Evolutionary conservation across 164 flowering plant species (phyloP).

Genomic region (Nymphaea thermarum): DNA sequence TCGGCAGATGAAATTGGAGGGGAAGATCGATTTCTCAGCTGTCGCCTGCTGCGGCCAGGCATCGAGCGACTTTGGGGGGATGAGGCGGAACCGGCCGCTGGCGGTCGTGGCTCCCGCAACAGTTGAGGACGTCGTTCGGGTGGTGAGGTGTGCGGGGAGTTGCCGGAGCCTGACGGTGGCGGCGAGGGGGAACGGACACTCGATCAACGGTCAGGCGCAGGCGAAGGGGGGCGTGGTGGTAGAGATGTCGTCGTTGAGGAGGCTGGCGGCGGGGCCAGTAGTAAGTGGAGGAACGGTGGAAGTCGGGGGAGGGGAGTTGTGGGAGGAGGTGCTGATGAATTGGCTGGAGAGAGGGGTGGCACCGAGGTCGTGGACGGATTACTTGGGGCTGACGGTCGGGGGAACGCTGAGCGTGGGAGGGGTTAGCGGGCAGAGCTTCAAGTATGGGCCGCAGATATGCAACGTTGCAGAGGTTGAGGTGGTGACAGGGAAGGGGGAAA

Average conservation of each 20-base stretch:
- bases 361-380: slow-evolving; percentile 90
- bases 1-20: too few species aligned
- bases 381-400: slow-evolving; percentile 74
- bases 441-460: slow-evolving; percentile 66
- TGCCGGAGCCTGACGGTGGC: slow-evolving; percentile 57
- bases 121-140: slow-evolving; percentile 36
- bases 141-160: slow-evolving; percentile 24
- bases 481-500: slow-evolving; percentile 75
- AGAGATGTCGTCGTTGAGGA: slow-evolving; percentile 43
- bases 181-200: slow-evolving; percentile 89
- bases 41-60: slow-evolving; percentile 8
- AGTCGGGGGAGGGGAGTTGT: slow-evolving; percentile 73
- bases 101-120: slow-evolving; percentile 43
- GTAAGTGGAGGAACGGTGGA: slow-evolving; percentile 19
- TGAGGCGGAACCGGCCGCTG: slow-evolving; percentile 23
- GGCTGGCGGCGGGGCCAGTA: neutral
- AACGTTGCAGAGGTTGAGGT: slow-evolving; percentile 80
- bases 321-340: slow-evolving; percentile 54
- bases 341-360: slow-evolving; percentile 43
- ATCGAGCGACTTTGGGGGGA: slow-evolving; percentile 66
- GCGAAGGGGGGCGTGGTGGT: slow-evolving; percentile 59
- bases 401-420: slow-evolving; percentile 92
- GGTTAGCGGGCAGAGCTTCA: slow-evolving; percentile 82
- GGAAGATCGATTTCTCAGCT: too few species aligned
- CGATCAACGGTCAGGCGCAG: slow-evolving; percentile 88